Evolutionary conservation across 192 early-diverging fungal species (phyloP).

Genomic region (Thoreauomyces humboldtii): DNA sequence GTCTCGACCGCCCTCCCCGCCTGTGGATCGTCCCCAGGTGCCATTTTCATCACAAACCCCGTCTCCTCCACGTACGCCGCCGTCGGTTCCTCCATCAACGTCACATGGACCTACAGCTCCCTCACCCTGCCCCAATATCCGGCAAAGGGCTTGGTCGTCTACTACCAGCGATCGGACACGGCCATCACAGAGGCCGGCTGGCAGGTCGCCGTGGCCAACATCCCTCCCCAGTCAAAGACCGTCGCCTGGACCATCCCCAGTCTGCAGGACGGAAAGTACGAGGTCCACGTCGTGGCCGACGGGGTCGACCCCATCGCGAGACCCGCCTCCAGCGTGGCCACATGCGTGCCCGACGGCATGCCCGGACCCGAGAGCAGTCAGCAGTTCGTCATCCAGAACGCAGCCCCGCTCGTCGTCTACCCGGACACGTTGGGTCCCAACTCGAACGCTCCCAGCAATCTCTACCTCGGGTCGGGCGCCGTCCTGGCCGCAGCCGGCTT

Average conservation of each 20-base stretch:
- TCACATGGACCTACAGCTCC: slow-evolving; percentile 30
- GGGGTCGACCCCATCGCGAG: slow-evolving; percentile 24
- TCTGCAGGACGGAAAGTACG: slow-evolving; percentile 19
- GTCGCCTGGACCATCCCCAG: slow-evolving; percentile 29
- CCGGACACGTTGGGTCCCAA: slow-evolving; percentile 22
- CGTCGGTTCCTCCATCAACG: slow-evolving; percentile 28
- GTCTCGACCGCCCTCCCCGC: slow-evolving; percentile 5
- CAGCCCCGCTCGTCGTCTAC: not conserved
- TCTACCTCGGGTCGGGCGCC: not conserved
- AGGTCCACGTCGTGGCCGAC: slow-evolving; percentile 26
- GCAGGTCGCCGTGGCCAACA: slow-evolving; percentile 3
- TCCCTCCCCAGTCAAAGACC: not conserved
- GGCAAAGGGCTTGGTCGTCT: slow-evolving; percentile 6
- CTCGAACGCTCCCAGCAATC: slow-evolving; percentile 1
- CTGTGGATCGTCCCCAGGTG: slow-evolving; percentile 20
- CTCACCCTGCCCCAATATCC: slow-evolving; percentile 23
- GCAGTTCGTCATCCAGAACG: slow-evolving; percentile 17
- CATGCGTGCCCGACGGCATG: slow-evolving; percentile 21
- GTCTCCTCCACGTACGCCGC: not conserved
- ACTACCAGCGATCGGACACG: slow-evolving; percentile 14
- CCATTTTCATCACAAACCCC: slow-evolving; percentile 14
- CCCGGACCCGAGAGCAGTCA: slow-evolving; percentile 7
- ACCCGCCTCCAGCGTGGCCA: not conserved
- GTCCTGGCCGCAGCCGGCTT: not conserved
- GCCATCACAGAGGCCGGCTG: slow-evolving; percentile 11